These are phyloP conservation scores for Plectosphaerella cucumerina DNA, from an alignment of 2,329 filamentous ascomycete genomes.

Conservation along the genomic window DNA sequence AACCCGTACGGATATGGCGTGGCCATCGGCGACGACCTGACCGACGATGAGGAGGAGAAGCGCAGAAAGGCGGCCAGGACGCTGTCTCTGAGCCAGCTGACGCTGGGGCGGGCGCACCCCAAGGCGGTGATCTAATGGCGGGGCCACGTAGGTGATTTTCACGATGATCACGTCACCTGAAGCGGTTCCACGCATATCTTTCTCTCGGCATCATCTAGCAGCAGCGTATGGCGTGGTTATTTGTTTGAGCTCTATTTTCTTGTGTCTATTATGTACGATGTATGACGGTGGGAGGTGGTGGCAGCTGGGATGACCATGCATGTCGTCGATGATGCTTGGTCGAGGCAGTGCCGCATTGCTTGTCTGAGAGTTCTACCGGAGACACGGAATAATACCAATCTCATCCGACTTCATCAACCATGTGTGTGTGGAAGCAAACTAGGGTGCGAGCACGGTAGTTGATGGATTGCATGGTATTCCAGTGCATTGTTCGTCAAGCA, in stretches of 20 bases:
- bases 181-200: slow-evolving; percentile 8
- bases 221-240: no score
- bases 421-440: no score
- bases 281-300: slow-evolving; percentile 9
- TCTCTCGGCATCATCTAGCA: background rate
- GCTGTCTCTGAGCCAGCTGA: slow-evolving; percentile 60
- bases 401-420: no score
- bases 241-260: slow-evolving; percentile 1
- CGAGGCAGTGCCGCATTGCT: slow-evolving; percentile 1
- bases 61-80: slow-evolving; percentile 56
- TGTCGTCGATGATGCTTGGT: slow-evolving; percentile 8
- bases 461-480: no score
- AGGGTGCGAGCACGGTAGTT: no score
- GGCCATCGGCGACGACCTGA: slow-evolving; percentile 32
- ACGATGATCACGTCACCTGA: no score
- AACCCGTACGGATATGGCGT: slow-evolving; percentile 23
- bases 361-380: no score
- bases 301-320: slow-evolving; percentile 2
- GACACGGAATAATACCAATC: no score
- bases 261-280: slow-evolving; percentile 3
- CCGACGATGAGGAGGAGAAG: slow-evolving; percentile 30
- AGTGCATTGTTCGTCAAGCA: no score
- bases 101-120: slow-evolving; percentile 31
- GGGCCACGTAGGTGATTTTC: background rate
- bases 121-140: slow-evolving; percentile 2